phyloP scores from a whole-genome alignment of 73 alveolate species.

The Tetrahymena malaccensis region DNA sequence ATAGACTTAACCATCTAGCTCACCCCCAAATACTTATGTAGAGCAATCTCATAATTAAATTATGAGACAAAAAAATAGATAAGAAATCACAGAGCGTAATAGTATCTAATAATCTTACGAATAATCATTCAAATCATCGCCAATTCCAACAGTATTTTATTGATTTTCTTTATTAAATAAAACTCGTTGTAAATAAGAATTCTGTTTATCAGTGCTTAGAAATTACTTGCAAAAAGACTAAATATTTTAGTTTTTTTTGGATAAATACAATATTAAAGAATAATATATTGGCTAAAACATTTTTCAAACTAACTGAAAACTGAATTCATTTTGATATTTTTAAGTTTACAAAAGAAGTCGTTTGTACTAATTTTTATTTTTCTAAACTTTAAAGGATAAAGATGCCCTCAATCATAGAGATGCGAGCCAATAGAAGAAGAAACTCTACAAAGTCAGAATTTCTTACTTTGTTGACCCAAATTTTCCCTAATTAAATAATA shows the following conservation, averaged over 20 bases:
- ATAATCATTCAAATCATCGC: not conserved
- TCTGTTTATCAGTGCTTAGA: too few relatives aligned
- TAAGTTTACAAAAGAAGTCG: too few relatives aligned
- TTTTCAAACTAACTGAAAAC: not conserved
- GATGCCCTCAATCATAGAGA: not conserved
- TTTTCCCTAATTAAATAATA: not conserved
- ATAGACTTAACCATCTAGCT: not conserved
- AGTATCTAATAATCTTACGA: not conserved
- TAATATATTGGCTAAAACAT: too few relatives aligned
- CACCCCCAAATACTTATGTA: not conserved
- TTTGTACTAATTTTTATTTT: too few relatives aligned
- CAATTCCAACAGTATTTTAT: not conserved
- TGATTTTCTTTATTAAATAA: not conserved
- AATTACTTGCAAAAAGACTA: too few relatives aligned
- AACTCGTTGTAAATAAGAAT: too few relatives aligned
- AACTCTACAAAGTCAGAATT: not conserved
- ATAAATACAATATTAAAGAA: too few relatives aligned
- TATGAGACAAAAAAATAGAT: not conserved
- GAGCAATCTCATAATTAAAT: not conserved
- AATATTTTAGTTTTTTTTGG: too few relatives aligned
- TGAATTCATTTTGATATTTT: not conserved
- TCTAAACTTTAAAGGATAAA: not conserved
- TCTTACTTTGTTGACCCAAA: not conserved
- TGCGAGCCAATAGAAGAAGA: not conserved
- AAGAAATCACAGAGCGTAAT: not conserved